phyloP scores from a whole-genome alignment of 2,329 filamentous ascomycete genomes.

The Bipolaris oryzae region DNA sequence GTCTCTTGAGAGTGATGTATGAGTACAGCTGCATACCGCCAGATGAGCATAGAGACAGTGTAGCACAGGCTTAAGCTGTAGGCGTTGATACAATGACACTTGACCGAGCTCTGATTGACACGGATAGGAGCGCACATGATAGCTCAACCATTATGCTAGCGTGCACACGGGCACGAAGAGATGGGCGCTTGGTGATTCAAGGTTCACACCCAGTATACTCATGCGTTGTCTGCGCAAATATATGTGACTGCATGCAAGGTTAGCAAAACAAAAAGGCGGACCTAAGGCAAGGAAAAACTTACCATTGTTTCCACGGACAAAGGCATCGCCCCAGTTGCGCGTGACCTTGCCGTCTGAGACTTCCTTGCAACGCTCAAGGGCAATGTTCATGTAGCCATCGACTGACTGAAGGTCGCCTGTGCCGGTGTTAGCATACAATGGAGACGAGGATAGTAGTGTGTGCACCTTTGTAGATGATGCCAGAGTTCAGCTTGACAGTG shows the following conservation, averaged over 20 bases:
- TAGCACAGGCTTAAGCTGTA: neutral
- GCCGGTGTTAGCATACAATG: conserved; percentile 10
- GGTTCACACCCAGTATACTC: neutral
- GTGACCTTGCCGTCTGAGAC: conserved; percentile 84
- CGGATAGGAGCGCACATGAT: neutral
- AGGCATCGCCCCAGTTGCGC: conserved; percentile 89
- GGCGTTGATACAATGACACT: neutral
- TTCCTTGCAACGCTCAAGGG: conserved; percentile 93
- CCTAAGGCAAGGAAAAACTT: neutral
- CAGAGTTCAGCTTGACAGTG: conserved; percentile 98
- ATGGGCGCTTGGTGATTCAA: neutral
- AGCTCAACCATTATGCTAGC: neutral
- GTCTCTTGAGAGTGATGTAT: neutral
- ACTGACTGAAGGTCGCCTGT: conserved; percentile 93
- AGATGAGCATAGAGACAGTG: neutral
- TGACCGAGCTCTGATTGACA: conserved; percentile 2
- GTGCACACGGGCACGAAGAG: neutral
- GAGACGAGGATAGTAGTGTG: conserved; percentile 6
- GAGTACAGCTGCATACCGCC: neutral
- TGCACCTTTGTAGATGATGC: conserved; percentile 92
- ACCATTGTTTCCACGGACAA: conserved; percentile 97
- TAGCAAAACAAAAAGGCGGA: conserved; percentile 6
- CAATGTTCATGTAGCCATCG: conserved; percentile 99
- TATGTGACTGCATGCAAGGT: conserved; percentile 34
- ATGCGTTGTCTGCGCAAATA: conserved; percentile 41